These are phyloP conservation scores for Aspergillus novofumigatus DNA, from an alignment of 2,329 filamentous ascomycete species.

Conservation along the genomic window DNA sequence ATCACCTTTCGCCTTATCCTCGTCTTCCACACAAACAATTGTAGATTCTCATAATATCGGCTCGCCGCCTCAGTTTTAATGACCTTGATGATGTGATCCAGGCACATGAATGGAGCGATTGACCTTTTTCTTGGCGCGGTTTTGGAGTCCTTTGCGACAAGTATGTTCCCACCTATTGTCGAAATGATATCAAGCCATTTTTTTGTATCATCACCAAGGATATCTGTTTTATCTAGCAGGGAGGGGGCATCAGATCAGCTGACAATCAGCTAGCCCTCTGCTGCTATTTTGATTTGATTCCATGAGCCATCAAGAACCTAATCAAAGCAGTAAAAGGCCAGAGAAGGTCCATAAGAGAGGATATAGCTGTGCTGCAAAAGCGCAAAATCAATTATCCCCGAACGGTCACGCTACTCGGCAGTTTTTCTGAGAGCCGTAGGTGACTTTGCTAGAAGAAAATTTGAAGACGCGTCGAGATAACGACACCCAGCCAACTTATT, in stretches of 20 bases:
- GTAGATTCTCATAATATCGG: constrained; percentile 20
- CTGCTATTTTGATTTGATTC: neutral
- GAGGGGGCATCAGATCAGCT: neutral
- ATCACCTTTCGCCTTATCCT: constrained; percentile 8
- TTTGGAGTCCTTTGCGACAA: neutral
- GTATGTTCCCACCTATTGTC: neutral
- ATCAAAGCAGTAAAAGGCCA: neutral
- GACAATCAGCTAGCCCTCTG: neutral
- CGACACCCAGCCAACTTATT: neutral
- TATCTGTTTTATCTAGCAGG: neutral
- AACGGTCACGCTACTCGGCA: neutral
- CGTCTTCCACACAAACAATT: constrained; percentile 1
- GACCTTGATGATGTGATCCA: constrained; percentile 46
- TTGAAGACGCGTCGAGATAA: neutral
- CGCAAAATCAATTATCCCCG: neutral
- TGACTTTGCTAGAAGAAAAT: neutral
- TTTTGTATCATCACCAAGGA: neutral
- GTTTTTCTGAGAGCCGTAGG: neutral
- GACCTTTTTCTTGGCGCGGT: neutral
- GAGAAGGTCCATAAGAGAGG: neutral
- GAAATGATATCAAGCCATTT: neutral
- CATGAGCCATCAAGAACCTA: neutral
- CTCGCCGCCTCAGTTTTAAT: constrained; percentile 43
- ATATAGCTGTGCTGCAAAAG: neutral
- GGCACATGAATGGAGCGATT: constrained; percentile 7